phyloP scores from a whole-genome alignment of 257 asterid species.

The Solanum bulbocastanum region DNA sequence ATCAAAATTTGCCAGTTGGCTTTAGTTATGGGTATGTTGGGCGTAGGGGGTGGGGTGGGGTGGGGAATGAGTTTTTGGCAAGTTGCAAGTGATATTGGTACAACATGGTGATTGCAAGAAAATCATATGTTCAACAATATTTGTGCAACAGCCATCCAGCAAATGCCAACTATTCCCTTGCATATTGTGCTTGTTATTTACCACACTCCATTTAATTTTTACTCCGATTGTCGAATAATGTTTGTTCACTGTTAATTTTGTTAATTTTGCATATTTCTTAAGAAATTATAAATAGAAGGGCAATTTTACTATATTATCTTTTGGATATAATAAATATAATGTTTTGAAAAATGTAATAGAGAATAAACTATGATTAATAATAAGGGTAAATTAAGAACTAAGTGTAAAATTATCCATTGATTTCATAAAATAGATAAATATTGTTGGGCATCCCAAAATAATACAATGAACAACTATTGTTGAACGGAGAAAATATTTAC shows the following conservation, averaged over 20 bases:
- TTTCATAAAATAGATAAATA: no score
- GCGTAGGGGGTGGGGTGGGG: not conserved
- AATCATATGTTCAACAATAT: slow-evolving; percentile 3
- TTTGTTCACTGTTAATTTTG: no score
- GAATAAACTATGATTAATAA: no score
- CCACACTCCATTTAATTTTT: not conserved
- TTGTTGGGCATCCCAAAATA: no score
- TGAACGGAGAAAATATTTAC: not conserved
- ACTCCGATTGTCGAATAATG: not conserved
- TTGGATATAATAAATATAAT: no score
- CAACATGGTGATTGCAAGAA: slow-evolving; percentile 13
- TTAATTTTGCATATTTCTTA: not conserved
- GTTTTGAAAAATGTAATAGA: not conserved
- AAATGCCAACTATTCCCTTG: slow-evolving; percentile 1
- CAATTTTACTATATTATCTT: no score
- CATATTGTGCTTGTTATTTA: not conserved
- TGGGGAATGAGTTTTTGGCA: slow-evolving; percentile 1
- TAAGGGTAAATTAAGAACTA: no score
- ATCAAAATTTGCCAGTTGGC: slow-evolving; percentile 74
- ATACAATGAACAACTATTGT: no score
- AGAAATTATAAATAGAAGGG: no score
- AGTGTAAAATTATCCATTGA: no score
- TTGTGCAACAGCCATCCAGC: slow-evolving; percentile 8
- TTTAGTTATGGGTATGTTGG: slow-evolving; percentile 3
- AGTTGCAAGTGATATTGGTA: slow-evolving; percentile 25